A percentile compares a stretch with the other conserved stretches of the same genome.
phyloP scores from a whole-genome alignment of 768 basidiomycete species.

The Hysterangium stoloniferum region DNA sequence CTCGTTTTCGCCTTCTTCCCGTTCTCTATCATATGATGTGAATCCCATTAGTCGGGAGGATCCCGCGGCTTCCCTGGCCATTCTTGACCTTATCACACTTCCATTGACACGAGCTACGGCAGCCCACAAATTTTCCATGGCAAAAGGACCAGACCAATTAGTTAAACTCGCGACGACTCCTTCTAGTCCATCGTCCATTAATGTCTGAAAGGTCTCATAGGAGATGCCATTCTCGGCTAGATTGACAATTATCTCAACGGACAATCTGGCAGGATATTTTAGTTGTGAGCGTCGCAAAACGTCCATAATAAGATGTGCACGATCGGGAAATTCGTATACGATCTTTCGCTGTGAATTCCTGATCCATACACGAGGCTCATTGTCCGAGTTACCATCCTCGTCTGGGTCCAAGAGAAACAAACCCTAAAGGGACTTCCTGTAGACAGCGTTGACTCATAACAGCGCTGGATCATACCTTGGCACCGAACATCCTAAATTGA shows the following conservation, averaged over 20 bases:
- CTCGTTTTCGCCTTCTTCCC: not conserved
- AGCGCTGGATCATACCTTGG: slow-evolving; percentile 27
- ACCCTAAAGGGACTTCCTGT: not conserved
- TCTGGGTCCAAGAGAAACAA: slow-evolving; percentile 49
- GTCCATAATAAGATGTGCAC: slow-evolving; percentile 42
- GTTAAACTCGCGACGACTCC: slow-evolving; percentile 21
- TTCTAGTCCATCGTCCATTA: slow-evolving; percentile 18
- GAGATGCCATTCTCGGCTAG: slow-evolving; percentile 58
- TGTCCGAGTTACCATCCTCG: slow-evolving; percentile 27
- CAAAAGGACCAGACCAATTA: slow-evolving; percentile 16
- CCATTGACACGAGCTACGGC: slow-evolving; percentile 13
- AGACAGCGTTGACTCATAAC: not conserved
- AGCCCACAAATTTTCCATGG: slow-evolving; percentile 19
- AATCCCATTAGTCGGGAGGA: slow-evolving; percentile 2
- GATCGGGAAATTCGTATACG: slow-evolving; percentile 32
- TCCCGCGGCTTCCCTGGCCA: slow-evolving; percentile 7
- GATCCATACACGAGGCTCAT: slow-evolving; percentile 49
- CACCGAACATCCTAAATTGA: slow-evolving; percentile 42
- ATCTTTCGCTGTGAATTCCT: slow-evolving; percentile 59
- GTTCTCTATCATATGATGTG: not conserved
- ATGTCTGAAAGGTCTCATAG: slow-evolving; percentile 28
- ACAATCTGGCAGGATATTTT: slow-evolving; percentile 37
- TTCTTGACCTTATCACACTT: slow-evolving; percentile 6
- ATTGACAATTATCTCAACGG: slow-evolving; percentile 54
- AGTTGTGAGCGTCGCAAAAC: slow-evolving; percentile 47